A percentile compares a stretch with the other conserved stretches of the same genome.
phyloP scores from a whole-genome alignment of 2,329 filamentous ascomycete species.

The Venturia nashicola region DNA sequence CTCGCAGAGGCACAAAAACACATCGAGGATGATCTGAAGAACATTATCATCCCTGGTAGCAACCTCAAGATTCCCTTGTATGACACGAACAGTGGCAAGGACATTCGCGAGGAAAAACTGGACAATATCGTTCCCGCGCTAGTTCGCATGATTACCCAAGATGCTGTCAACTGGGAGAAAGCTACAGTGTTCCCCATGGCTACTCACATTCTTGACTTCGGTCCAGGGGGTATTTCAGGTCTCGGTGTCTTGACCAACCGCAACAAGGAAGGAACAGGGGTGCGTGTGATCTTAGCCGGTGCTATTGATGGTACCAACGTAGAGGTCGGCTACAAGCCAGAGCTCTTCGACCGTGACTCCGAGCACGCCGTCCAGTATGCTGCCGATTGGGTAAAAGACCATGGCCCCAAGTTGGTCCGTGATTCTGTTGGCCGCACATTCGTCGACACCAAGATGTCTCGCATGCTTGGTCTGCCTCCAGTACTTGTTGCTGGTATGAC shows the following conservation, averaged over 20 bases:
- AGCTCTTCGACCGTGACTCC: slow-evolving; percentile 92
- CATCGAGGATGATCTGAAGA: slow-evolving; percentile 78
- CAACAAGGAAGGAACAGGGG: slow-evolving; percentile 97
- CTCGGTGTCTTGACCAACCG: slow-evolving; percentile 92
- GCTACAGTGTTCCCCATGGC: slow-evolving; percentile 83
- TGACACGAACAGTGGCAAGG: slow-evolving; percentile 78
- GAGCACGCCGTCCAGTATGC: slow-evolving; percentile 92
- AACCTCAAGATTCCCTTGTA: slow-evolving; percentile 75
- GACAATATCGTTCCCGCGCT: slow-evolving; percentile 77
- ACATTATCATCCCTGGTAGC: slow-evolving; percentile 61
- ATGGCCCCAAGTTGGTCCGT: slow-evolving; percentile 82
- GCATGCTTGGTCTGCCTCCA: slow-evolving; percentile 33
- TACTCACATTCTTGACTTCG: slow-evolving; percentile 93
- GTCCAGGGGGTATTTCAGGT: slow-evolving; percentile 91
- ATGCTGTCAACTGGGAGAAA: slow-evolving; percentile 91
- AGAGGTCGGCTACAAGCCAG: slow-evolving; percentile 95
- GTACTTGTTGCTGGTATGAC: slow-evolving; percentile 39
- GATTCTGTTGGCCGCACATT: slow-evolving; percentile 82
- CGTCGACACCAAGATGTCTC: slow-evolving; percentile 70
- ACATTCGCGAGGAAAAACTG: slow-evolving; percentile 55
- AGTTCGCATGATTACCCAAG: slow-evolving; percentile 85
- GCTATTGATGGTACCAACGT: slow-evolving; percentile 80
- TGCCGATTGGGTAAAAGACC: slow-evolving; percentile 95
- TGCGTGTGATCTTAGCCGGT: slow-evolving; percentile 89
- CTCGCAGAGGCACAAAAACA: slow-evolving; percentile 68